Evolutionary conservation across 1,284 basidiomycete genomes (phyloP), one percentile per base, ranked within the genome.

Genomic region (Tilletia caries): DNA sequence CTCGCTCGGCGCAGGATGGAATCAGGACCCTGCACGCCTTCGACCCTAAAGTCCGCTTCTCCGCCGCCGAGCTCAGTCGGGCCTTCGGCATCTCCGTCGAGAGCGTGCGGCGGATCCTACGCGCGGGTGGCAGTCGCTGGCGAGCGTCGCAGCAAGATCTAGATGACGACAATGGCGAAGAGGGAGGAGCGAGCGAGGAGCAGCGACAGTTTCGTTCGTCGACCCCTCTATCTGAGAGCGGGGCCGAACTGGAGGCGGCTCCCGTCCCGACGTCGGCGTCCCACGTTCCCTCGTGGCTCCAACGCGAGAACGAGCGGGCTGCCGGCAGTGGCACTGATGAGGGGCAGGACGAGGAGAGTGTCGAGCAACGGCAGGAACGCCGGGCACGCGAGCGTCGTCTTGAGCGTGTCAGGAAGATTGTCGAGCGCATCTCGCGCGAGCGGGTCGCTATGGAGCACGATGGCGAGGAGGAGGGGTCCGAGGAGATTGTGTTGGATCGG

Each of bases 1-100:
- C 81, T 1, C 67, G 79, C 44, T 79, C 80, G 68, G 79, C 81
- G 3, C 79, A 81, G 67, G 74, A 81, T 29, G 81, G 81, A 25
- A 68, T 82, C 15, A 72, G 79, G 13, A 71, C 78, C 0, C 67
- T 82, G 13, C 76, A 81, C 37, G 71, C 70, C 1, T 71, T 73
- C 20, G 79, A 82, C 54, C 58, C 58, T 15, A 62, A 62, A 18
- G 18, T 3, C 1, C 29, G 58, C 27, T 62, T 62, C 58, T 62
- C 58, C 4, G 58, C 32, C 15, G 80, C 81, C n/a, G 73, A 75
- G n/a, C 71, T 82, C 15, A 73, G 74, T 44, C 29, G 52, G 15
- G 75, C 76, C 41, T 82, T 82, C 72, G 71, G 75, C 50, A 72
- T 82, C 37, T 76, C 76, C 18, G 67, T 62, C 6, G 81, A 82